phyloP scores from a whole-genome alignment of 169 alveolate species.

The Plasmodium gaboni region DNA sequence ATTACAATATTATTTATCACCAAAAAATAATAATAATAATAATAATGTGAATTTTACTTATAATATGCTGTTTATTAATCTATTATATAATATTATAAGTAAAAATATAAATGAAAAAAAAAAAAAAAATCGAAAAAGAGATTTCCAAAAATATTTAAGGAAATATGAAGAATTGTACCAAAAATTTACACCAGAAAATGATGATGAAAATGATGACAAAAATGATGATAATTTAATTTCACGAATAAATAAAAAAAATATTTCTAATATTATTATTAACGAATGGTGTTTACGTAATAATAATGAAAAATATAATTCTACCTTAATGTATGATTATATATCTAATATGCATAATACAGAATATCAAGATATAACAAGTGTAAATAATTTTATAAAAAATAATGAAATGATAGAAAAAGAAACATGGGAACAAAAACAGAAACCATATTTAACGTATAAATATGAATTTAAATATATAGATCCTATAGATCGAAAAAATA shows the following conservation, averaged over 20 bases:
- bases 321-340: conserved; percentile 60
- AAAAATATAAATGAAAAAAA: neutral
- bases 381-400: conserved; percentile 67
- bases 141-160: conserved; percentile 20
- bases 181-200: conserved; percentile 46
- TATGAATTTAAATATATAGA: conserved; percentile 49
- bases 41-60: no score
- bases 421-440: conserved; percentile 33
- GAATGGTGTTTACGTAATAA: conserved; percentile 57
- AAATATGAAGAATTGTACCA: conserved; percentile 69
- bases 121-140: conserved; percentile 15
- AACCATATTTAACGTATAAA: conserved; percentile 59
- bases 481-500: conserved; percentile 10
- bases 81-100: no score
- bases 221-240: conserved; percentile 16
- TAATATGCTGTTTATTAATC: no score
- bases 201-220: conserved; percentile 13
- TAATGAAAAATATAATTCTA: conserved; percentile 31
- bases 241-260: neutral
- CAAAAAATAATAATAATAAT: no score
- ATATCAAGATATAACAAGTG: conserved; percentile 42
- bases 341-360: conserved; percentile 70
- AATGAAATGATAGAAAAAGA: conserved; percentile 57
- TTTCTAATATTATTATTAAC: conserved; percentile 20
- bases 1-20: no score